phyloP scores from a whole-genome alignment of 371 early-diverging fungal genomes.

The Nosema bombycis region DNA sequence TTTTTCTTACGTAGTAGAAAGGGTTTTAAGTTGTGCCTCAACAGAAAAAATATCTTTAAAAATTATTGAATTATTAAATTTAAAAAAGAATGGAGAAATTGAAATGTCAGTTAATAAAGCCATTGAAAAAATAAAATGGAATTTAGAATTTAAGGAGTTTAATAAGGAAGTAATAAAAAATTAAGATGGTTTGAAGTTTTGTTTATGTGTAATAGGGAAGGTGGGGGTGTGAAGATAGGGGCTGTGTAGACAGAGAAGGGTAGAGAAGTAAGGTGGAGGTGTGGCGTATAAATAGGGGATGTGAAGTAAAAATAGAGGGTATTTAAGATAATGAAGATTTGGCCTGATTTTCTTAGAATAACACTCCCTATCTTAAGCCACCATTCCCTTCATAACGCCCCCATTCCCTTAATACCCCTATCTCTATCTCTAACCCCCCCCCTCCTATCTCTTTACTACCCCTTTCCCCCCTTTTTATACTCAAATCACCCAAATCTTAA shows the following conservation, averaged over 20 bases:
- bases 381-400: no score
- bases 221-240: neutral
- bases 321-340: neutral
- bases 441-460: neutral
- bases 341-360: neutral
- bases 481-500: neutral
- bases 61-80: neutral
- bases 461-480: neutral
- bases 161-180: neutral
- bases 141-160: constrained; percentile 8
- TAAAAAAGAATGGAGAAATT: constrained; percentile 7
- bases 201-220: neutral
- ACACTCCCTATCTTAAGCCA: no score
- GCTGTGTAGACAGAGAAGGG: neutral
- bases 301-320: neutral
- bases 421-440: neutral
- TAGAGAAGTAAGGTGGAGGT: neutral
- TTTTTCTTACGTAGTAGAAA: constrained; percentile 10
- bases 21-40: neutral
- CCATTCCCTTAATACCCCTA: no score
- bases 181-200: neutral
- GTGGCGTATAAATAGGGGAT: neutral
- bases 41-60: neutral
- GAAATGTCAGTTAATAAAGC: constrained; percentile 10
- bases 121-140: constrained; percentile 9